phyloP scores from a whole-genome alignment of 768 basidiomycete species.

The Lactarius hatsudake region DNA sequence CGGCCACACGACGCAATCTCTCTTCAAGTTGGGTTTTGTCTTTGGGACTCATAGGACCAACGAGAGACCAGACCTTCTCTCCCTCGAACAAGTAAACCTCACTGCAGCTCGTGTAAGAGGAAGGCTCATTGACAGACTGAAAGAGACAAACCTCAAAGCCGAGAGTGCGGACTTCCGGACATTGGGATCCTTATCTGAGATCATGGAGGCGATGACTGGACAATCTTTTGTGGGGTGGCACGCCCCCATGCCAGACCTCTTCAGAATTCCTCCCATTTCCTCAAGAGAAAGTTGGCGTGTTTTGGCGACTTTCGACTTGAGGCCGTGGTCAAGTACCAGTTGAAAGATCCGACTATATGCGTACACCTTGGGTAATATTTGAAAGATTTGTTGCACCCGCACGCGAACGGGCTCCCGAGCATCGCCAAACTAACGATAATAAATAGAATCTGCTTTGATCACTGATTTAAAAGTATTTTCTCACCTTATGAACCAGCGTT shows the following conservation, averaged over 20 bases:
- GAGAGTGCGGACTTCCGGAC: conserved; percentile 86
- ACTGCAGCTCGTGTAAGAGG: conserved; percentile 39
- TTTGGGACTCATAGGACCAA: conserved; percentile 74
- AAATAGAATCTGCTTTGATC: background rate
- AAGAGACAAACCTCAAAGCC: conserved; percentile 64
- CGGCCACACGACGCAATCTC: conserved; percentile 76
- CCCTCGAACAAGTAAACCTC: conserved; percentile 81
- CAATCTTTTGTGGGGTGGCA: conserved; percentile 83
- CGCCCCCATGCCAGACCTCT: conserved; percentile 76
- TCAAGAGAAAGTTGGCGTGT: conserved; percentile 86
- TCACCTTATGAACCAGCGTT: conserved; percentile 84
- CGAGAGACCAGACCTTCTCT: conserved; percentile 79
- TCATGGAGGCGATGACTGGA: conserved; percentile 69
- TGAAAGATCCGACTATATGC: conserved; percentile 92
- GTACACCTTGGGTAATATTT: conserved; percentile 83
- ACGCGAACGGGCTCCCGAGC: conserved; percentile 76
- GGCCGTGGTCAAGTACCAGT: conserved; percentile 80
- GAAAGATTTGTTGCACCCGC: conserved; percentile 82
- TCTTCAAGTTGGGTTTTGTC: conserved; percentile 94
- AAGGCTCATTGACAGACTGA: conserved; percentile 14
- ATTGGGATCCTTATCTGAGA: conserved; percentile 85
- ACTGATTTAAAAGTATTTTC: conserved; percentile 32
- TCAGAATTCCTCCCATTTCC: conserved; percentile 73
- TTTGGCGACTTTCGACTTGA: conserved; percentile 88
- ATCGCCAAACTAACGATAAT: conserved; percentile 75